phyloP scores from a whole-genome alignment of 768 basidiomycete species.

The Fomitopsis pulvina region DNA sequence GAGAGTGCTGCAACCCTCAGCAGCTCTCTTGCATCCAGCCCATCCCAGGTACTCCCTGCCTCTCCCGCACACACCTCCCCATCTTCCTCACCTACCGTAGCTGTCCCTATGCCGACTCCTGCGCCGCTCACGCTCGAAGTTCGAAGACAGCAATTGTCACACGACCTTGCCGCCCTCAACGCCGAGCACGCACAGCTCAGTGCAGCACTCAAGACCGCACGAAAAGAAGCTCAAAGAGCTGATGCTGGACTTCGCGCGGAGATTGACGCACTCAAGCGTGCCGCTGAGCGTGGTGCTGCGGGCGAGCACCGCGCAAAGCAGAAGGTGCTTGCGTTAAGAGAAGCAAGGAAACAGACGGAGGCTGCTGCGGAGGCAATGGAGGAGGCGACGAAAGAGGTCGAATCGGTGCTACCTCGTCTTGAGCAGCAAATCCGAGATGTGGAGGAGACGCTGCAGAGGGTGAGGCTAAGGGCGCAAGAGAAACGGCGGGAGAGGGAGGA shows the following conservation, averaged over 20 bases:
- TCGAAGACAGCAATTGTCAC: constrained; percentile 55
- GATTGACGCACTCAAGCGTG: constrained; percentile 77
- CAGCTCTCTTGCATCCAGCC: constrained; percentile 5
- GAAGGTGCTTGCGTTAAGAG: constrained; percentile 82
- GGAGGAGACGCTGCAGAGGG: constrained; percentile 36
- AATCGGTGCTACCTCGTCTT: constrained; percentile 34
- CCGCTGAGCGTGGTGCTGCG: constrained; percentile 71
- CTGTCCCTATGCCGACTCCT: constrained; percentile 16
- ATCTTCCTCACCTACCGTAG: constrained; percentile 10
- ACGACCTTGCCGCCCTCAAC: constrained; percentile 54
- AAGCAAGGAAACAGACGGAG: constrained; percentile 71
- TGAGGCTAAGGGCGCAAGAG: constrained; percentile 39
- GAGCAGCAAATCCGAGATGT: constrained; percentile 35
- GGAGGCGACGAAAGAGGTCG: constrained; percentile 30
- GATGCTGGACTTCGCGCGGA: constrained; percentile 77
- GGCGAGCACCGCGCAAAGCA: constrained; percentile 79
- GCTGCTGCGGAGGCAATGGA: constrained; percentile 42
- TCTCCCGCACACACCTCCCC: constrained; percentile 6
- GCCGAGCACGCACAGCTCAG: constrained; percentile 65
- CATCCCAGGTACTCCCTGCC: constrained; percentile 11
- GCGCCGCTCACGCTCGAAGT: constrained; percentile 57
- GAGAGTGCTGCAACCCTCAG: constrained; percentile 3
- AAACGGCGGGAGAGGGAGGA: constrained; percentile 39
- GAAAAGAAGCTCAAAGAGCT: constrained; percentile 78
- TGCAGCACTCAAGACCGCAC: constrained; percentile 64